A percentile compares a stretch with the other conserved stretches of the same genome.
phyloP scores from a whole-genome alignment of 805 yeast species.

The Yarrowia divulgata region DNA sequence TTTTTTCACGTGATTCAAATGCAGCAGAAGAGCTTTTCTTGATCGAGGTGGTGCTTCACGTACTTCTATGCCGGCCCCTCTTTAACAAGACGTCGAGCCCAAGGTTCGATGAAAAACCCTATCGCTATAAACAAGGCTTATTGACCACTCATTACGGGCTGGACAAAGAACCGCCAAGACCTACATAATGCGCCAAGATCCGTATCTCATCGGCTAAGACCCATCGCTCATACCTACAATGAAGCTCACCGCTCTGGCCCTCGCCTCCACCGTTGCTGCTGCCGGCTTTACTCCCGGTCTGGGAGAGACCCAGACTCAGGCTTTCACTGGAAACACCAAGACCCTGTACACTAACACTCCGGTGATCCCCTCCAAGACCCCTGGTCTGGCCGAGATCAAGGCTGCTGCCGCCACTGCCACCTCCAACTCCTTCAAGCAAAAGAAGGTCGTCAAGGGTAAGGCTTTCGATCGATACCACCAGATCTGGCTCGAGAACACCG shows the following conservation, averaged over 20 bases:
- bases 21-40: background rate
- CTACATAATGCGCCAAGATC: slow-evolving; percentile 34
- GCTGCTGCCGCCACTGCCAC: slow-evolving; percentile 50
- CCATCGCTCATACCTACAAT: background rate
- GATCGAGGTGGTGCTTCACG: too few relatives aligned
- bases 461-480: slow-evolving; percentile 54
- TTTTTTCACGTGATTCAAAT: background rate
- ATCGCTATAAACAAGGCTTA: background rate
- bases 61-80: too few relatives aligned
- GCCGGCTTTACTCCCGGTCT: slow-evolving; percentile 25
- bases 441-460: slow-evolving; percentile 54
- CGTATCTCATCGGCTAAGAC: slow-evolving; percentile 19
- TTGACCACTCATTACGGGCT: background rate
- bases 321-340: slow-evolving; percentile 9
- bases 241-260: slow-evolving; percentile 15
- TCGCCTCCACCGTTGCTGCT: slow-evolving; percentile 8
- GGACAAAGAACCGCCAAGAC: slow-evolving; percentile 25
- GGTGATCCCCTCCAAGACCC: slow-evolving; percentile 41
- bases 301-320: slow-evolving; percentile 30
- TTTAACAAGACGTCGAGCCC: background rate
- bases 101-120: slow-evolving; percentile 3
- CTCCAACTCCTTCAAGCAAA: slow-evolving; percentile 46
- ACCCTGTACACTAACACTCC: slow-evolving; percentile 33
- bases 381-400: slow-evolving; percentile 49
- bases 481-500: slow-evolving; percentile 62